Evolutionary conservation across 257 asterid genomes (phyloP).

Genomic region (Cruciata laevipes): DNA sequence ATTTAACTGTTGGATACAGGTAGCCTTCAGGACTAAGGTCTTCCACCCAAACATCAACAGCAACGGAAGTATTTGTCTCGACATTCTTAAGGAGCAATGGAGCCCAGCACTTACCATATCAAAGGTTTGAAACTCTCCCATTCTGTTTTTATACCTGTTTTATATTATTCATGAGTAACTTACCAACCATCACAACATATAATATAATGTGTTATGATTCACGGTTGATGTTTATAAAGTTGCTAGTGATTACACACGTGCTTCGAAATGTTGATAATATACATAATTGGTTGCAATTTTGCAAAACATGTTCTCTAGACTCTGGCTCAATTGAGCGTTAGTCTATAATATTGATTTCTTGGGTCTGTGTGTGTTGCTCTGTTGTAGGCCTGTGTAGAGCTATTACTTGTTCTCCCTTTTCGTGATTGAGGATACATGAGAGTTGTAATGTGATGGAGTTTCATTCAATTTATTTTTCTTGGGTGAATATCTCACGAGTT

Average conservation of each 20-base stretch:
- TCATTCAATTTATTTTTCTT: too few species aligned
- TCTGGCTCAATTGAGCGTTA: too few species aligned
- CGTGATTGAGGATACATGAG: not conserved
- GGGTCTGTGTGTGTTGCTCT: not conserved
- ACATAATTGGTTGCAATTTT: too few species aligned
- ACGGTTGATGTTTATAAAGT: not conserved
- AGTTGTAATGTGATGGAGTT: not conserved
- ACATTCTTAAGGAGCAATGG: slow-evolving; percentile 80
- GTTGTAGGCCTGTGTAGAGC: not conserved
- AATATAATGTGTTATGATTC: too few species aligned
- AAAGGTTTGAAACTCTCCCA: slow-evolving; percentile 33
- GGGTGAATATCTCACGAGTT: not conserved
- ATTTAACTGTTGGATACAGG: slow-evolving; percentile 30
- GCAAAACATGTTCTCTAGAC: not conserved
- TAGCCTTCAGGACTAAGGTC: slow-evolving; percentile 73
- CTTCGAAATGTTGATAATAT: not conserved
- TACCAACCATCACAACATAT: too few species aligned
- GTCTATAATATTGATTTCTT: not conserved
- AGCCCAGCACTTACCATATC: slow-evolving; percentile 81
- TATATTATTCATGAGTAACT: not conserved
- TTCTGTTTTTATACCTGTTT: not conserved
- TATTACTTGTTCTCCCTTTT: too few species aligned
- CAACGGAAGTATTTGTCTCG: slow-evolving; percentile 82
- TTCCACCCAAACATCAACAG: slow-evolving; percentile 79
- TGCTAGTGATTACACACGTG: too few species aligned